These are phyloP conservation scores for Candida pini DNA, from an alignment of 805 yeast genomes.

Conservation along the genomic window DNA sequence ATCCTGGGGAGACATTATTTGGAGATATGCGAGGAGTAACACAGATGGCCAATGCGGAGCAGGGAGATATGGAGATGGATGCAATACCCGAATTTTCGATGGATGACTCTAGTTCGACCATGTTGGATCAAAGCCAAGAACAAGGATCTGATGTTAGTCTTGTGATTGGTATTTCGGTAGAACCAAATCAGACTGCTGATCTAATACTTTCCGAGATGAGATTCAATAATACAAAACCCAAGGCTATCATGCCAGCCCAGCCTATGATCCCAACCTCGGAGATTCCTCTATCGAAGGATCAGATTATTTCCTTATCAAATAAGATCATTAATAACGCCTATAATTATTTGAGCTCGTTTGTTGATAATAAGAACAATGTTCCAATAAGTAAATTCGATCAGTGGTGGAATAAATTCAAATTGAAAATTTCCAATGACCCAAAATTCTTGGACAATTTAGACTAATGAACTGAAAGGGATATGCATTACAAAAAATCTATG, in stretches of 20 bases:
- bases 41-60: constrained; percentile 8
- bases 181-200: constrained; percentile 65
- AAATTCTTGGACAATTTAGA: constrained; percentile 56
- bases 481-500: constrained; percentile 1
- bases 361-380: constrained; percentile 74
- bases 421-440: constrained; percentile 74
- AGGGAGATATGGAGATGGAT: constrained; percentile 49
- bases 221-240: constrained; percentile 14
- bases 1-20: constrained; percentile 30
- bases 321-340: constrained; percentile 90
- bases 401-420: constrained; percentile 93
- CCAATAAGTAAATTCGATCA: constrained; percentile 82
- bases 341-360: constrained; percentile 83
- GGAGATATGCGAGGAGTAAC: not conserved
- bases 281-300: constrained; percentile 18
- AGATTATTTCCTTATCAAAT: constrained; percentile 61
- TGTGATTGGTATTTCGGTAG: constrained; percentile 84
- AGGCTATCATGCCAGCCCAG: constrained; percentile 28
- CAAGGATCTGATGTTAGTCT: constrained; percentile 8
- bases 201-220: constrained; percentile 37
- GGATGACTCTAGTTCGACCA: constrained; percentile 36
- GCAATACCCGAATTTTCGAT: too few relatives aligned
- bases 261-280: constrained; percentile 30
- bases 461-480: not conserved
- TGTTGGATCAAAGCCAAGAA: constrained; percentile 3